Evolutionary conservation across 225 moss, liverwort and hornwort species (phyloP), one percentile per base, ranked within the genome.

Genomic region (Takakia lepidozioides): DNA sequence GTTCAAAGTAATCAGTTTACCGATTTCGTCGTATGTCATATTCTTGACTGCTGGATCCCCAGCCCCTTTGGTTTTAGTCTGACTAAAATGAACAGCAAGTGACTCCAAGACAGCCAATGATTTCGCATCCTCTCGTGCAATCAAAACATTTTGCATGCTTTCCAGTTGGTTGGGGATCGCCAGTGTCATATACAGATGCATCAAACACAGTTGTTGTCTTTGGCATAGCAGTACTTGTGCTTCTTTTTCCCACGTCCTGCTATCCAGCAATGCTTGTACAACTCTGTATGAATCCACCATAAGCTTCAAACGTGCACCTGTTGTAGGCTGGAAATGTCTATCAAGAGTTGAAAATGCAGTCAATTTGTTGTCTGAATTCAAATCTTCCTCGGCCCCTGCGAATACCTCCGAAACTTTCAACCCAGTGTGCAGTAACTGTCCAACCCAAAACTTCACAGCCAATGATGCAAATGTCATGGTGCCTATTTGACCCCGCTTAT

Each of bases 1-100:
- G 29, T 60, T 44, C 41, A 74, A 26, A 15, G 64, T 40, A 4
- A 75, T 66, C 14, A 74, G 41, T 25, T 4, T 54, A 2, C 67
- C 80, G 19, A 62, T 32, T 5, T 23, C 28, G 29, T 61, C 51
- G 38, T 48, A 51, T 15, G 43, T 26, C 32, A 58, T 11, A 16
- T 10, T 25, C 34, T 29, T 6, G 37, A 8, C 8, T 3, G 18
- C 19, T 15, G 27, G 5, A 14, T 2, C 10, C 30, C 5, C 24
- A 0, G 13, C 20, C 19, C 21, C 19, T 6, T 18, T 45, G n/a
- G n/a, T n/a, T n/a, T n/a, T n/a, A n/a, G n/a, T n/a, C 7, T 8
- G 28, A 18, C 19, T 30, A 5, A 78, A 42, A 7, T 17, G 15
- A 1, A 36, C 32, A 0, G 74, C 80, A 14, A 80, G 57, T 19